These are phyloP conservation scores for Phytopythium boreale DNA, from an alignment of 352 stramenopile genomes.

Conservation along the genomic window DNA sequence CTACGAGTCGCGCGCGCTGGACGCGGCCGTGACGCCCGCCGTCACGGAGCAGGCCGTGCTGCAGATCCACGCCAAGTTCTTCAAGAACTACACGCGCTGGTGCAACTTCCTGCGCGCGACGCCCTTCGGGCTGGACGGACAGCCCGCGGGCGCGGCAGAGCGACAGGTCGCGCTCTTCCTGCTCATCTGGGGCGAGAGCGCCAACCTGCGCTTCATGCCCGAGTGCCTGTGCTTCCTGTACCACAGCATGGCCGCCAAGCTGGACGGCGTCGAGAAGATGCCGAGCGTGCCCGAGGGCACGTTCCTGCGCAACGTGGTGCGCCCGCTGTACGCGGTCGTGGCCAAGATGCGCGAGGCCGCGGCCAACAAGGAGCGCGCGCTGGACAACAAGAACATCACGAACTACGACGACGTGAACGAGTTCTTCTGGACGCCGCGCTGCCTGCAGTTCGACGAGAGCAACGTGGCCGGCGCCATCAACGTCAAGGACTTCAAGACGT, in stretches of 20 bases:
- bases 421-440: conserved; percentile 83
- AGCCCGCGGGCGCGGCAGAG: conserved; percentile 31
- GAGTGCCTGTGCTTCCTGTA: conserved; percentile 89
- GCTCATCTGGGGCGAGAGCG: conserved; percentile 83
- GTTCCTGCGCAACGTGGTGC: conserved; percentile 71
- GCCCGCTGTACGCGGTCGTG: conserved; percentile 75
- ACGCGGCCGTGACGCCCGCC: conserved; percentile 11
- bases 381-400: conserved; percentile 85
- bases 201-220: conserved; percentile 87
- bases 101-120: conserved; percentile 90
- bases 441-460: conserved; percentile 79
- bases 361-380: conserved; percentile 13
- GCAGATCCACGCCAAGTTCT: conserved; percentile 92
- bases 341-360: conserved; percentile 25
- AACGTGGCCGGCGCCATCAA: conserved; percentile 75
- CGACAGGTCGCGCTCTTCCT: conserved; percentile 78
- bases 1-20: conserved; percentile 61
- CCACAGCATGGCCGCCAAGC: conserved; percentile 73
- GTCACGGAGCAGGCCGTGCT: conserved; percentile 63
- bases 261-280: conserved; percentile 54
- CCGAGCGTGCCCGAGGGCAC: conserved; percentile 64
- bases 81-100: conserved; percentile 94
- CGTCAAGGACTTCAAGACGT: conserved; percentile 74
- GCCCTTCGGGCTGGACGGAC: conserved; percentile 72
- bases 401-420: conserved; percentile 92